phyloP scores from a whole-genome alignment of 2,329 filamentous ascomycete species.

The Ophiostoma pallidulum region DNA sequence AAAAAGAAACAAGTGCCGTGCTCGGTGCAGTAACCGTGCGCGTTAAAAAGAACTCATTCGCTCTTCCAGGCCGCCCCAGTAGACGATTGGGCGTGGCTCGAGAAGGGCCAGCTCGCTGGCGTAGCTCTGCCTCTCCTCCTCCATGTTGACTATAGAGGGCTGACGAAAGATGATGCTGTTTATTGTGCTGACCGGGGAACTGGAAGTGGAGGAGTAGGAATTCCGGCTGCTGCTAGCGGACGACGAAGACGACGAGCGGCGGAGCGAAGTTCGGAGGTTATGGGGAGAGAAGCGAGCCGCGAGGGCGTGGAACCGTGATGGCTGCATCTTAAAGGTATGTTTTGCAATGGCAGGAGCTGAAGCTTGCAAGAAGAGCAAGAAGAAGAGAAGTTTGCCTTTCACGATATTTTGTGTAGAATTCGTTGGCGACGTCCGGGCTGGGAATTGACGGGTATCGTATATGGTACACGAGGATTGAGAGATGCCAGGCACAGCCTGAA shows the following conservation, averaged over 20 bases:
- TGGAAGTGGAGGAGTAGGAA: conserved; percentile 36
- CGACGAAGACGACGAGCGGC: conserved; percentile 33
- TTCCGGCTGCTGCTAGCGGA: conserved; percentile 32
- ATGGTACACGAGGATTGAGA: background rate
- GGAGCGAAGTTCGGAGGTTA: conserved; percentile 42
- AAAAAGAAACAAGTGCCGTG: conserved; percentile 15
- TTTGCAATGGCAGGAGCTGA: too few species aligned
- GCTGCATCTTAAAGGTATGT: conserved; percentile 32
- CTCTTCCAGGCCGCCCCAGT: conserved; percentile 55
- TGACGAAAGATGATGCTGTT: conserved; percentile 51
- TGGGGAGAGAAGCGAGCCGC: conserved; percentile 41
- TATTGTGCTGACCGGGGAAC: conserved; percentile 40
- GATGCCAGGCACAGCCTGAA: background rate
- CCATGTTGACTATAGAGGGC: conserved; percentile 46
- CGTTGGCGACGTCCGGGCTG: too few species aligned
- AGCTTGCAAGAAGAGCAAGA: too few species aligned
- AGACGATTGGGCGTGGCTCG: conserved; percentile 53
- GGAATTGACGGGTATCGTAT: background rate
- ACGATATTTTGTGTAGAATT: too few species aligned
- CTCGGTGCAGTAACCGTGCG: too few species aligned
- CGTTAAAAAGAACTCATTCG: conserved; percentile 35
- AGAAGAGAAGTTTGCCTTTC: too few species aligned
- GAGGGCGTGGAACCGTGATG: conserved; percentile 40
- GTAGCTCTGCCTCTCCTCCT: conserved; percentile 47
- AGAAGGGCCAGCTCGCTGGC: conserved; percentile 45